Percentiles rank a stretch among this genome's conserved stretches.
Evolutionary conservation across 805 yeast genomes (phyloP).

Genomic region (Metschnikowia shivogae): DNA sequence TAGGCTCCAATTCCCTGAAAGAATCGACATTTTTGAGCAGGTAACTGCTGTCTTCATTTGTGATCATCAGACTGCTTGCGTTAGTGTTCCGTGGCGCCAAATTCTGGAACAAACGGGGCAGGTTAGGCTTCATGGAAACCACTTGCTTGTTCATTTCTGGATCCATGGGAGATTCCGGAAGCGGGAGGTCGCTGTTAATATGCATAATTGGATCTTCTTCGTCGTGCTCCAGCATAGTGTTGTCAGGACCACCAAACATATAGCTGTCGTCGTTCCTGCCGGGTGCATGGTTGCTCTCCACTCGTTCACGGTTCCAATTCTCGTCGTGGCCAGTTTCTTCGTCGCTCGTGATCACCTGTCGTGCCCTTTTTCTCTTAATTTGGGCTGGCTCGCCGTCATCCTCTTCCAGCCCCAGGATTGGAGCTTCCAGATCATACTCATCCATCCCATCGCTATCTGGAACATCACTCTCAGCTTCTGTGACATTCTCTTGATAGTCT

Average conservation of each 20-base stretch:
- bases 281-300: constrained; percentile 11
- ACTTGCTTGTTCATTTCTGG: constrained; percentile 2
- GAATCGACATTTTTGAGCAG: constrained; percentile 5
- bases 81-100: constrained; percentile 22
- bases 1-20: constrained; percentile 19
- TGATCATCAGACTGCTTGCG: constrained; percentile 1
- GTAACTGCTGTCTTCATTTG: not conserved
- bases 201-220: constrained; percentile 16
- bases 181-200: constrained; percentile 12
- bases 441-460: constrained; percentile 15
- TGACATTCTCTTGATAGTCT: constrained; percentile 13
- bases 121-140: constrained; percentile 1
- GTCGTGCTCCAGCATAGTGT: constrained; percentile 4
- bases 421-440: not conserved
- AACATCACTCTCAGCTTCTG: constrained; percentile 18
- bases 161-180: constrained; percentile 10
- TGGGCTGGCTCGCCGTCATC: not conserved
- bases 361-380: constrained; percentile 6
- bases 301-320: no score
- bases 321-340: constrained; percentile 5
- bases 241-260: constrained; percentile 16
- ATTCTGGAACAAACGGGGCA: constrained; percentile 24
- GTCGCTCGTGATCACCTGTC: constrained; percentile 13
- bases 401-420: not conserved
- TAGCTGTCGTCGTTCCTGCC: constrained; percentile 16